Conservation (phyloP, 2,329 filamentous ascomycete genomes). For the Alternaria ventricosa region DNA sequence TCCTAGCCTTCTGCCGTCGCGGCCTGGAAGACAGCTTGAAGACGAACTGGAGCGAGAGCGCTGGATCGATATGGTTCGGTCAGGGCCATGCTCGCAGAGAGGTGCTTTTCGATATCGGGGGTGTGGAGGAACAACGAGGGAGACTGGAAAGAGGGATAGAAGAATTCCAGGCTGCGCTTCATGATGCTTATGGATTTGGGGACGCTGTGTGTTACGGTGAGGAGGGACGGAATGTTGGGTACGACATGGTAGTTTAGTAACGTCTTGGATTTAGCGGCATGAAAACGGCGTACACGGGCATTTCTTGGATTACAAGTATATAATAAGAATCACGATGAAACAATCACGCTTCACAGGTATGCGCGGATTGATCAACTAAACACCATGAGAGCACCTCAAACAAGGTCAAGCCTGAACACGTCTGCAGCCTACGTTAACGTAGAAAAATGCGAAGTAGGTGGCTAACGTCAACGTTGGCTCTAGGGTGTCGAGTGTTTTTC, state of each 20-base stretch:
- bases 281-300: not conserved
- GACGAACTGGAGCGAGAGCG: slow-evolving; percentile 53
- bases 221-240: not conserved
- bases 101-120: slow-evolving; percentile 49
- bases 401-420: not conserved
- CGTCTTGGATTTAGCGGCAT: not conserved
- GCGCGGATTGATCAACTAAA: not conserved
- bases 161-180: not conserved
- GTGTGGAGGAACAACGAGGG: slow-evolving; percentile 37
- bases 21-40: slow-evolving; percentile 54
- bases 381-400: not conserved
- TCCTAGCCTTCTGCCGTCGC: slow-evolving; percentile 42
- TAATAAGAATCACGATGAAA: not conserved
- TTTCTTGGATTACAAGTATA: not conserved
- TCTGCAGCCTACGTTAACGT: not conserved
- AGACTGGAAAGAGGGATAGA: slow-evolving; percentile 12
- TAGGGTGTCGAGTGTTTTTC: not conserved
- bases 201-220: not conserved
- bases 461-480: not conserved
- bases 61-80: slow-evolving; percentile 53
- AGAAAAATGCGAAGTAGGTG: not conserved
- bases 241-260: not conserved
- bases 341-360: not conserved
- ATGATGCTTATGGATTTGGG: not conserved
- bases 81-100: slow-evolving; percentile 54